phyloP scores from a whole-genome alignment of 768 basidiomycete species.

The Suillus clintonianus region DNA sequence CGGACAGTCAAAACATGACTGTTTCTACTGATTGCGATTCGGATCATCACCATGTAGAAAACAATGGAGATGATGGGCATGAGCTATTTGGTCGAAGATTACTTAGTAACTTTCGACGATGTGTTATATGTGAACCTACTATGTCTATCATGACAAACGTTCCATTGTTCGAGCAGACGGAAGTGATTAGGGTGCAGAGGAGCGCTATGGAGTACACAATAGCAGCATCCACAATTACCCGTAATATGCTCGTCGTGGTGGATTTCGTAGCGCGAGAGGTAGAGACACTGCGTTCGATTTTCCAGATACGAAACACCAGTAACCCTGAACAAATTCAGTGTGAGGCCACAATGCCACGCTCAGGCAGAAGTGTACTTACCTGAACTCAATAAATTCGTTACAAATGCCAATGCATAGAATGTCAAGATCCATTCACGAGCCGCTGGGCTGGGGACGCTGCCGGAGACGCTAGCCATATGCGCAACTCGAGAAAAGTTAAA shows the following conservation, averaged over 20 bases:
- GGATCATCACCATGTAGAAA: constrained; percentile 11
- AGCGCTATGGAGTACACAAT: constrained; percentile 5
- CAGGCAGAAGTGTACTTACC: background rate
- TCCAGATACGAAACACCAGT: constrained; percentile 8
- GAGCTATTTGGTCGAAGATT: background rate
- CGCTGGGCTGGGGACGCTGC: background rate
- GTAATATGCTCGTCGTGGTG: background rate
- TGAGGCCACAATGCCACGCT: background rate
- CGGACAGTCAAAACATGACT: background rate
- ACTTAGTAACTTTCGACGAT: background rate
- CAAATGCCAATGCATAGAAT: constrained; percentile 2
- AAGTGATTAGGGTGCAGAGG: constrained; percentile 1
- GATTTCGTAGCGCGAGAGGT: background rate
- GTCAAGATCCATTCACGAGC: background rate
- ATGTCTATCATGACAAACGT: constrained; percentile 5
- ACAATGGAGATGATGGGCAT: constrained; percentile 6
- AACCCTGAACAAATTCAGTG: background rate
- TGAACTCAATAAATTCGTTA: constrained; percentile 8
- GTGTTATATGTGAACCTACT: background rate
- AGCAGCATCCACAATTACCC: constrained; percentile 4
- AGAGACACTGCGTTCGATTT: background rate
- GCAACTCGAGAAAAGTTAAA: constrained; percentile 1
- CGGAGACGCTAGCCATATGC: background rate
- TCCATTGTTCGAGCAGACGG: constrained; percentile 1
- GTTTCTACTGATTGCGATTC: constrained; percentile 5